Evolutionary conservation across 345 rosid species (phyloP), one percentile per base, ranked within the genome.

Genomic region (Acer negundo): DNA sequence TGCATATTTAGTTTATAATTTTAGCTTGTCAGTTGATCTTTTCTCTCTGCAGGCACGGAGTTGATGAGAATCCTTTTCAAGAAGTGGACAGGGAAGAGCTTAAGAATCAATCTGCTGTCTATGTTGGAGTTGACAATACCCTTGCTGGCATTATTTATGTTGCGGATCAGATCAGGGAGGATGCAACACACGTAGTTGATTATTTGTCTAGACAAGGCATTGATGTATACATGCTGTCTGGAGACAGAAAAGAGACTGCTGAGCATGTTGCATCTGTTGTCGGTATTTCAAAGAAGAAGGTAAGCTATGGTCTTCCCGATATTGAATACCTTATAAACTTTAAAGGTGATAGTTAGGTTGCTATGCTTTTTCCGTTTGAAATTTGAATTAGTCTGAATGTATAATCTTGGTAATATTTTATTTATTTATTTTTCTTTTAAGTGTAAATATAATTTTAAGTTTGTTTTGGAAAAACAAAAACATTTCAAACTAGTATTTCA

Each of bases 91-190:
- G 76, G 56, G 87, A 88, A 63, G 91, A 88, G 79, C 81, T 70
- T 70, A 85, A 77, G 69, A 90, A 85, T 80, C 91, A 95, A 84
- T 93, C 97, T 74, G 82, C 88, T 81, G 97, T 90, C 76, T 95
- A 91, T 75, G 87, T 95, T 71, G 99, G 94, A 70, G 92, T 95
- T 64, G 92, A 93, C 77, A 80, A 87, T 70, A 77, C 86, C 64
- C 94, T 93, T 71, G 94, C 90, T 79, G 99, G 96, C 78, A 84
- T 88, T 73, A 89, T 95, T 69, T 92, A 88, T 83, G 82, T 93
- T 64, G 97, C 91, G 86, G 99, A 95, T 87, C 91, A 86, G 84
- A 84, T 95, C 75, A 88, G 99, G 83, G 97, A 93, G 78, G 99
- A 95, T 88, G 98, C 98, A 70, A 79, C 85, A 28, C 85, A 84